A percentile compares a stretch with the other conserved stretches of the same genome.
Evolutionary conservation across 192 early-diverging fungal species (phyloP).

Genomic region (Coemansia sp.): DNA sequence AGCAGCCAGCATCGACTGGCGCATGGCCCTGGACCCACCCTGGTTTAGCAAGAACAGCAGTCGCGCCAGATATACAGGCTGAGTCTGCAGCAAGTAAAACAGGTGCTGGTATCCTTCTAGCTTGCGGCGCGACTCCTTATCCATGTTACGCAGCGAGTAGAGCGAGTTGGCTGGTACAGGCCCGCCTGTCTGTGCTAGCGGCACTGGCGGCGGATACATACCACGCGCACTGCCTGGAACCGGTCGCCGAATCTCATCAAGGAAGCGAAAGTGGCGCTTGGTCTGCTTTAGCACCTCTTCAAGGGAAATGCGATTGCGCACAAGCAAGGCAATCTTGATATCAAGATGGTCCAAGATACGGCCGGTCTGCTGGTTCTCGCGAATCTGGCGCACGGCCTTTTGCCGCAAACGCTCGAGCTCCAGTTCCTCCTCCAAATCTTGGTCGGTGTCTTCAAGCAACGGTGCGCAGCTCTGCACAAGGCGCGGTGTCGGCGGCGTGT

Average conservation of each 20-base stretch:
- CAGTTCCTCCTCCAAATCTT: constrained; percentile 93
- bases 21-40: constrained; percentile 59
- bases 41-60: constrained; percentile 90
- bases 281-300: constrained; percentile 82
- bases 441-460: constrained; percentile 84
- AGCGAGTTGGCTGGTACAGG: constrained; percentile 29
- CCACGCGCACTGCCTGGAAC: constrained; percentile 22
- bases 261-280: constrained; percentile 54
- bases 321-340: constrained; percentile 92
- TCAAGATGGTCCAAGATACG: constrained; percentile 84
- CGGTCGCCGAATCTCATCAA: constrained; percentile 55
- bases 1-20: constrained; percentile 34
- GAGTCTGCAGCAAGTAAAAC: constrained; percentile 96
- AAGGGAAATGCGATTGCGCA: constrained; percentile 92
- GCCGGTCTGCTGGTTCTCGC: constrained; percentile 83
- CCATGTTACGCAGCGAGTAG: constrained; percentile 73
- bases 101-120: constrained; percentile 87
- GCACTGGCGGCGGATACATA: constrained; percentile 21
- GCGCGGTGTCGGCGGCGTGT: constrained; percentile 77
- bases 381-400: constrained; percentile 81
- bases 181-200: constrained; percentile 13
- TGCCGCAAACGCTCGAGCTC: constrained; percentile 84
- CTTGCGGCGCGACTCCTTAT: constrained; percentile 80
- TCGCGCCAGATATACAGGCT: constrained; percentile 86
- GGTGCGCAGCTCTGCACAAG: constrained; percentile 83